Base-by-base conservation (phyloP, 306 rosid species). In the Malus fusca region DNA sequence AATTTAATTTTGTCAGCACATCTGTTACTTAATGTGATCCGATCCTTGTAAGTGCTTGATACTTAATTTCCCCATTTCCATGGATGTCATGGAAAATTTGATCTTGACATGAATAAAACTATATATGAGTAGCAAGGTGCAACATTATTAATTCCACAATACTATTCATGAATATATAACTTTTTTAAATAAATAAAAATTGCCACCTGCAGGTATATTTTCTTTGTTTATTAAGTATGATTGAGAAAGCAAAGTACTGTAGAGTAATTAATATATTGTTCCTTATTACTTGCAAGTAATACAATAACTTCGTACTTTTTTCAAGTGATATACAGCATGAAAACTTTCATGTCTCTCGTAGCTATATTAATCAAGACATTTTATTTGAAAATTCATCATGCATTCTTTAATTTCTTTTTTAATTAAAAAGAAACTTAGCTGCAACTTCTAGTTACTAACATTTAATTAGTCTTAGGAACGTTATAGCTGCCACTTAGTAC, bases 11-110 rank as follows among this genome's bases (percentile, higher is more conserved):
- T 77, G 75, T 77, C 71, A 72, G 69, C 64, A 69, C 77, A 62
- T 69, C 64, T 80, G 80, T 83, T 81, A 76, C 81, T 83, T 75
- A 86, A 40, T 81, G 75, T 83, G 79, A 84, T 77, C 75, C 59
- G 79, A 84, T 77, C 75, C 59, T 48, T 77, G 81, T 80, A 56
- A 65, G 65, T 71, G 62, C 66, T 74, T 74, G 75, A 74, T 74
- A 42, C 78, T 31, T 44, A 43, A 80, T 59, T 48, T 31, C 28
- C 22, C 71, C 66, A 72, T 48, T 73, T 63, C 70, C 55, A 80
- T 70, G 76, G 66, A 80, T 64, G 68, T 59, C 42, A 26, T 80
- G 58, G 75, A 15, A 40, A 46, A 44, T 69, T 48, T 60, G 37
- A 62, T 74, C 70, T 31, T 51, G 44, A 77, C 67, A 68, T 59